Conservation (phyloP, 2,329 filamentous ascomycete genomes). For the Colletotrichum australisinense region DNA sequence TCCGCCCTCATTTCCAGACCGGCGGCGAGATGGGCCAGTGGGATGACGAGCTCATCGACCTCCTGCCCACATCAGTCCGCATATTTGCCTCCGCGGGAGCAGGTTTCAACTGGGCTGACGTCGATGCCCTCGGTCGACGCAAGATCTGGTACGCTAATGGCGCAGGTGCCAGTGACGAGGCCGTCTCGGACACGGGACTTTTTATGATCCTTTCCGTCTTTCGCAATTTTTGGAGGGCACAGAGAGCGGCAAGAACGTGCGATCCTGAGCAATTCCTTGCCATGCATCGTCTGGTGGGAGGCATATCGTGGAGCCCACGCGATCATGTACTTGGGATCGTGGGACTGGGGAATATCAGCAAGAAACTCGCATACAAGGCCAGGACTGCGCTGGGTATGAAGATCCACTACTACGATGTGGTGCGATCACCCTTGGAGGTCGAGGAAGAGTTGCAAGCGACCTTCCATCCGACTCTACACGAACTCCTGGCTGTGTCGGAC, state of each 20-base stretch:
- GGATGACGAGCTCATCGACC: conserved; percentile 65
- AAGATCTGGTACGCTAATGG: conserved; percentile 57
- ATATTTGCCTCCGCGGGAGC: conserved; percentile 72
- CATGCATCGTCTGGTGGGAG: conserved; percentile 56
- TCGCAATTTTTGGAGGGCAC: conserved; percentile 61
- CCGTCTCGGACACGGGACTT: conserved; percentile 55
- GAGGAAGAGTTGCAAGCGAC: conserved; percentile 44
- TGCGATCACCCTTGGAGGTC: conserved; percentile 40
- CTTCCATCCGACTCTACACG: conserved; percentile 43
- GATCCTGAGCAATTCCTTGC: conserved; percentile 51
- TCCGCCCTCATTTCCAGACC: conserved; percentile 69
- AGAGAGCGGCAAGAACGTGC: conserved; percentile 57
- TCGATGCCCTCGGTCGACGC: conserved; percentile 51
- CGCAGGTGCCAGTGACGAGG: conserved; percentile 54
- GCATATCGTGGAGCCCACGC: conserved; percentile 60
- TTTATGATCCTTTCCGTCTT: conserved; percentile 59
- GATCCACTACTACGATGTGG: conserved; percentile 63
- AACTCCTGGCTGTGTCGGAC: conserved; percentile 44
- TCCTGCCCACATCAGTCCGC: conserved; percentile 63
- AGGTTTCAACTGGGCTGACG: conserved; percentile 73
- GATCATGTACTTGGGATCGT: conserved; percentile 62
- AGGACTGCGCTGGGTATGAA: conserved; percentile 61
- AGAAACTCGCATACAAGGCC: conserved; percentile 58
- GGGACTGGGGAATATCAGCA: conserved; percentile 61
- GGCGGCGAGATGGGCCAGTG: conserved; percentile 74